A percentile compares a stretch with the other conserved stretches of the same genome.
Conservation (phyloP, 164 flowering plant species). For the Chimonanthus praecox region DNA sequence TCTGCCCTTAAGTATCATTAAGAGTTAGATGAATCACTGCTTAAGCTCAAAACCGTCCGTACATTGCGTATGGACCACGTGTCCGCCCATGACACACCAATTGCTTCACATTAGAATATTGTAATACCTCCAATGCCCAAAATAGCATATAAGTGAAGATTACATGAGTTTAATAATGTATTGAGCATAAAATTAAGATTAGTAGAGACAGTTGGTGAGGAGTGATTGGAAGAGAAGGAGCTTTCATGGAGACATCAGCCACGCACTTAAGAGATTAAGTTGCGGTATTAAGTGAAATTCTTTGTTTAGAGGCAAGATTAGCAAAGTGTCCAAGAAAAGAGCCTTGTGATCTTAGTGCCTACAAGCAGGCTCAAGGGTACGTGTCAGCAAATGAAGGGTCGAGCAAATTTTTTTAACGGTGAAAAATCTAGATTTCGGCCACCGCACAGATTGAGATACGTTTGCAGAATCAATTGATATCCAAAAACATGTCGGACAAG, state of each 20-base stretch:
- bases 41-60: background rate
- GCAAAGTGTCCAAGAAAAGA: conserved; percentile 11
- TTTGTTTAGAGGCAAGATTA: conserved; percentile 10
- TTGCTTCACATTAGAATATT: background rate
- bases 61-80: background rate
- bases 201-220: conserved; percentile 24
- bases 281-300: conserved; percentile 8
- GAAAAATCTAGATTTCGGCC: background rate
- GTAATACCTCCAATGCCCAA: background rate
- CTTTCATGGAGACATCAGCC: conserved; percentile 40
- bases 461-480: background rate
- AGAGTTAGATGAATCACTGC: background rate
- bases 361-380: background rate
- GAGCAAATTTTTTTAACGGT: background rate
- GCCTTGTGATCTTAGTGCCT: background rate
- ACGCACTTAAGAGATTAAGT: conserved; percentile 29
- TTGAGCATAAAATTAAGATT: background rate
- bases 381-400: background rate
- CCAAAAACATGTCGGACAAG: conserved; percentile 30
- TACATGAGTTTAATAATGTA: background rate
- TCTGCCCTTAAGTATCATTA: background rate
- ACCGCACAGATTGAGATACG: background rate
- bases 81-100: background rate
- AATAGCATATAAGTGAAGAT: background rate
- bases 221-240: conserved; percentile 27